Evolutionary conservation across 2,329 filamentous ascomycete species (phyloP).

Genomic region (Leptosphaerulina australis): DNA sequence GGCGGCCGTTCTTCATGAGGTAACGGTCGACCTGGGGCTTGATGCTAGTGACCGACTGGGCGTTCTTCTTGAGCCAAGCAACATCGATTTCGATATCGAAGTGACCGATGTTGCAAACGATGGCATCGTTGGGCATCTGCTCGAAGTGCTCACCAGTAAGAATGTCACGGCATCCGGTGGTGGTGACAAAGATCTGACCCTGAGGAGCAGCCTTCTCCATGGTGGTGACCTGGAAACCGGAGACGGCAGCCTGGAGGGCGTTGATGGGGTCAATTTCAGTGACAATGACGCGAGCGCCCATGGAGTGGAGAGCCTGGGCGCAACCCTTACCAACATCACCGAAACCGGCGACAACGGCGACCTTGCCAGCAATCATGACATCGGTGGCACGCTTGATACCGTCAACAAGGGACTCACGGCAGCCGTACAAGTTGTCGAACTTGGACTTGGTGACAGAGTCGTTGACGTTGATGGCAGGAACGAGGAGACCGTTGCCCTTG

Average conservation of each 20-base stretch:
- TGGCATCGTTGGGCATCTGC: conserved; percentile 94
- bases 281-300: conserved; percentile 95
- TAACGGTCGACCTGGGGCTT: conserved; percentile 99
- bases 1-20: conserved; percentile 88
- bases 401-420: conserved; percentile 97
- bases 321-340: conserved; percentile 99
- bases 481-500: conserved; percentile 76
- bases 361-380: conserved; percentile 99
- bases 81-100: conserved; percentile 99
- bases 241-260: conserved; percentile 97
- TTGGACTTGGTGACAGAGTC: conserved; percentile 99
- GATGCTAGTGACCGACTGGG: conserved; percentile 93
- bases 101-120: conserved; percentile 99
- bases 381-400: conserved; percentile 99
- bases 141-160: conserved; percentile 91
- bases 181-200: conserved; percentile 99
- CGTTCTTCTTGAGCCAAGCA: conserved; percentile 98
- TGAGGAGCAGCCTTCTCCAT: conserved; percentile 93
- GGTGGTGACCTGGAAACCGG: conserved; percentile 93
- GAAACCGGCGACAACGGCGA: conserved; percentile 95
- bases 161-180: conserved; percentile 98
- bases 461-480: conserved; percentile 98
- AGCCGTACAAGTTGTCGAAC: conserved; percentile 99
- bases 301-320: conserved; percentile 91
- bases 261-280: conserved; percentile 99